Evolutionary conservation across 2,329 filamentous ascomycete genomes (phyloP).

Genomic region (Fusarium brachygibbosum): DNA sequence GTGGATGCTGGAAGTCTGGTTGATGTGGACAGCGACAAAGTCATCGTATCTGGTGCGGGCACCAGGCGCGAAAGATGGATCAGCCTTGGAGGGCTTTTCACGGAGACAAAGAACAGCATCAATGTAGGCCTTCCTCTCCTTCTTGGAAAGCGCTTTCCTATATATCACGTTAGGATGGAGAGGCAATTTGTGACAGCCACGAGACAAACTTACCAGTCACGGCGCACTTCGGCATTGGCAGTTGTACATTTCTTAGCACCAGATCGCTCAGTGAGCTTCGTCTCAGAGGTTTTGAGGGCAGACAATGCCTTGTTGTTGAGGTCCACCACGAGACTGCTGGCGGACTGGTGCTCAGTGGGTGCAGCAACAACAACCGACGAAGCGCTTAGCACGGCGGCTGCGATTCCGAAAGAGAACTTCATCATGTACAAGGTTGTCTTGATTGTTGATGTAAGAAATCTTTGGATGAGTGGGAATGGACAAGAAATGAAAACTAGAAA

Average conservation of each 20-base stretch:
- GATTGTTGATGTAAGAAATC: neutral
- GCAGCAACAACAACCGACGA: constrained; percentile 7
- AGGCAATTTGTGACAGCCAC: fast-evolving
- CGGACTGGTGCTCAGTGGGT: constrained; percentile 4
- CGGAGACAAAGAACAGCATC: constrained; percentile 14
- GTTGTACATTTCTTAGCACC: constrained; percentile 10
- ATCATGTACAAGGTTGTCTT: fast-evolving
- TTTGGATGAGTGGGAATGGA: no score
- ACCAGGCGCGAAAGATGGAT: constrained; percentile 13
- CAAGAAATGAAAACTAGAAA: neutral
- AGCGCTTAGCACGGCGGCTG: neutral
- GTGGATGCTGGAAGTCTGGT: constrained; percentile 13
- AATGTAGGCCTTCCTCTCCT: constrained; percentile 7
- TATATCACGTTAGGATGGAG: neutral
- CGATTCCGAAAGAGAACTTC: neutral
- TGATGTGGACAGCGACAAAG: constrained; percentile 24
- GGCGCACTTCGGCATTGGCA: constrained; percentile 1
- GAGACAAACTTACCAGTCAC: neutral
- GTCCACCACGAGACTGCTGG: neutral
- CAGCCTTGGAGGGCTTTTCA: constrained; percentile 18
- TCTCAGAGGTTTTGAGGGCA: neutral
- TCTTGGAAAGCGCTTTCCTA: constrained; percentile 1
- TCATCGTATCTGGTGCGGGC: constrained; percentile 18
- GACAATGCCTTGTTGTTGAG: constrained; percentile 6
- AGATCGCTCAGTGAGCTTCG: neutral